These are phyloP conservation scores for Syncephalastrum sp. DNA, from an alignment of 371 early-diverging fungal species.

Conservation along the genomic window DNA sequence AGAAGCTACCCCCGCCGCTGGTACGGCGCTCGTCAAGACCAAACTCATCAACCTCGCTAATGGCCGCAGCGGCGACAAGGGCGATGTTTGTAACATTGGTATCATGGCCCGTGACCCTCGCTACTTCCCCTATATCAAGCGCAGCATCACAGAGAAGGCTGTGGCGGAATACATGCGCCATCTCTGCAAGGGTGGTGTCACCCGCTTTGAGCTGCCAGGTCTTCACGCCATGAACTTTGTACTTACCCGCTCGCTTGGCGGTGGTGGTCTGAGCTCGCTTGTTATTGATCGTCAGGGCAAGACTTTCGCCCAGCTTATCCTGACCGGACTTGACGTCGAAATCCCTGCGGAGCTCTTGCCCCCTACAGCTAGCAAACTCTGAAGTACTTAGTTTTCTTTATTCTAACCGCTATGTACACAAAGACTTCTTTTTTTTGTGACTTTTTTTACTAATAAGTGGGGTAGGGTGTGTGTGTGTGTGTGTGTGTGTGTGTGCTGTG, in stretches of 20 bases:
- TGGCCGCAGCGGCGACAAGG: constrained; percentile 78
- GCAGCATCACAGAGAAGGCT: constrained; percentile 33
- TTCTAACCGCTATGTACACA: constrained; percentile 4
- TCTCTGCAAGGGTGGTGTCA: constrained; percentile 62
- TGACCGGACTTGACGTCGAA: constrained; percentile 56
- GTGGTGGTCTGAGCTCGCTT: constrained; percentile 71
- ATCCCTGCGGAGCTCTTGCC: constrained; percentile 53
- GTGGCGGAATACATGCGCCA: constrained; percentile 68
- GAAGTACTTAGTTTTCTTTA: constrained; percentile 12
- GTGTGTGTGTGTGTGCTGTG: no score
- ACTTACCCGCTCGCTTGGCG: constrained; percentile 64
- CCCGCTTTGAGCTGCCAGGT: constrained; percentile 67
- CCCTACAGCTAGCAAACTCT: constrained; percentile 37
- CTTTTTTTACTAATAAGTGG: constrained; percentile 5
- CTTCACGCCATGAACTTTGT: constrained; percentile 71
- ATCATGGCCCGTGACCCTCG: constrained; percentile 66
- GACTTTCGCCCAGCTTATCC: constrained; percentile 69
- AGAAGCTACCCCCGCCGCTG: constrained; percentile 22
- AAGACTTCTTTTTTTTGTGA: constrained; percentile 5
- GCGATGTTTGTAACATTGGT: constrained; percentile 70
- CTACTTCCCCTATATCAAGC: constrained; percentile 53
- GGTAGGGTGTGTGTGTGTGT: no score
- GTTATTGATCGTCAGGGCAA: constrained; percentile 75
- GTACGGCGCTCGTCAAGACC: constrained; percentile 33
- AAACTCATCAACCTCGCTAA: constrained; percentile 64